Percentiles rank a stretch among this genome's conserved stretches.
phyloP scores from a whole-genome alignment of 805 yeast genomes.

The Wickerhamomyces hampshirensis region DNA sequence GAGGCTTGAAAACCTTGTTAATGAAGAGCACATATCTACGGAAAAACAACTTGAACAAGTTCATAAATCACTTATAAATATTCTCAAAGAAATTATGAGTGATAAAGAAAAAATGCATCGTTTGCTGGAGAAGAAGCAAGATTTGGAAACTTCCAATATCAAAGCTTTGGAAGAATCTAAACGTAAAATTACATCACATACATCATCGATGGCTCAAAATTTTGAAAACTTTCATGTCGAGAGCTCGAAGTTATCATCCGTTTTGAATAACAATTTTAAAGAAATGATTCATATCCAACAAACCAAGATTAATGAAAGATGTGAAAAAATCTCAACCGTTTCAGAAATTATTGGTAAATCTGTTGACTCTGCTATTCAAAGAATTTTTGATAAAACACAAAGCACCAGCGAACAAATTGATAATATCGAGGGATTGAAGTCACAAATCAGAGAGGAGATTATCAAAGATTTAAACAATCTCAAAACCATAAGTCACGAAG shows the following conservation, averaged over 20 bases:
- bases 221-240: slow-evolving; percentile 6
- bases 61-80: slow-evolving; percentile 8
- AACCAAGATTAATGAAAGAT: slow-evolving; percentile 8
- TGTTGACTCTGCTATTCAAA: slow-evolving; percentile 8
- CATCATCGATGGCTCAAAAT: slow-evolving; percentile 1
- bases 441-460: slow-evolving; percentile 15
- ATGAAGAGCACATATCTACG: slow-evolving; percentile 16
- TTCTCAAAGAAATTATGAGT: slow-evolving; percentile 18
- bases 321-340: slow-evolving; percentile 2
- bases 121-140: slow-evolving; percentile 6
- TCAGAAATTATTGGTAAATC: slow-evolving; percentile 2
- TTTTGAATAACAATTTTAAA: slow-evolving; percentile 11
- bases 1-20: slow-evolving; percentile 13
- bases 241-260: slow-evolving; percentile 5
- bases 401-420: slow-evolving; percentile 9
- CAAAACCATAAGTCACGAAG: slow-evolving; percentile 4
- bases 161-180: slow-evolving; percentile 11
- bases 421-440: slow-evolving; percentile 12
- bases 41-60: slow-evolving; percentile 16
- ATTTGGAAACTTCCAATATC: slow-evolving; percentile 14
- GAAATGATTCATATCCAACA: slow-evolving; percentile 12
- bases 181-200: slow-evolving; percentile 2
- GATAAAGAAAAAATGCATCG: slow-evolving; percentile 8
- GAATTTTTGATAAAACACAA: slow-evolving; percentile 1
- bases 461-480: slow-evolving; percentile 13